Conservation (phyloP, 1,284 basidiomycete genomes). For the Trichosporon sp. region DNA sequence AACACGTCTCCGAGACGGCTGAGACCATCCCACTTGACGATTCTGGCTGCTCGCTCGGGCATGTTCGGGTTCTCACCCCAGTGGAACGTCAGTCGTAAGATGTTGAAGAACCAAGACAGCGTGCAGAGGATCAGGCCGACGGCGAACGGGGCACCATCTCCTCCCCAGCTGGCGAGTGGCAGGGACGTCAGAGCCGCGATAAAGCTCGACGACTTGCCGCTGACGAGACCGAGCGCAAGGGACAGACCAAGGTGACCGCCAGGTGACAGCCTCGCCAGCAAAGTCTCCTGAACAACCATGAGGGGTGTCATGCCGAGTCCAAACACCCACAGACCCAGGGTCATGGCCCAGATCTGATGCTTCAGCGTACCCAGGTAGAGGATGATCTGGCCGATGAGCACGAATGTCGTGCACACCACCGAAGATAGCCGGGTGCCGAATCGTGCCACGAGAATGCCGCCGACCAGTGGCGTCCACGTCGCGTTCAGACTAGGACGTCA, state of each 20-base stretch:
- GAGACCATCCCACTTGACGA: slow-evolving; percentile 38
- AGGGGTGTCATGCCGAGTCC: slow-evolving; percentile 77
- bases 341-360: slow-evolving; percentile 36
- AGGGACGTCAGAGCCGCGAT: slow-evolving; percentile 68
- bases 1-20: slow-evolving; percentile 70
- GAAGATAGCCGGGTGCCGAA: slow-evolving; percentile 60
- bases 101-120: slow-evolving; percentile 68
- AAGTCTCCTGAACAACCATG: slow-evolving; percentile 59
- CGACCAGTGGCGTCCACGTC: slow-evolving; percentile 77
- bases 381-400: slow-evolving; percentile 64
- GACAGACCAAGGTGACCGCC: slow-evolving; percentile 74
- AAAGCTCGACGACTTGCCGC: slow-evolving; percentile 74
- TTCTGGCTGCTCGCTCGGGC: slow-evolving; percentile 1
- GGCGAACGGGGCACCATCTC: slow-evolving; percentile 71
- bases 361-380: slow-evolving; percentile 36
- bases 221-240: slow-evolving; percentile 74
- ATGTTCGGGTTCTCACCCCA: slow-evolving; percentile 59
- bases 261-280: slow-evolving; percentile 69
- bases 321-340: slow-evolving; percentile 63
- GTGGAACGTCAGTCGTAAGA: slow-evolving; percentile 68
- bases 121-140: slow-evolving; percentile 67
- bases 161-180: slow-evolving; percentile 58
- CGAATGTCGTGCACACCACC: slow-evolving; percentile 70
- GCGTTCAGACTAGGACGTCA: slow-evolving; percentile 64
- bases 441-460: slow-evolving; percentile 67